phyloP scores from a whole-genome alignment of 23 red algal species.

The Gracilaria domingensis region DNA sequence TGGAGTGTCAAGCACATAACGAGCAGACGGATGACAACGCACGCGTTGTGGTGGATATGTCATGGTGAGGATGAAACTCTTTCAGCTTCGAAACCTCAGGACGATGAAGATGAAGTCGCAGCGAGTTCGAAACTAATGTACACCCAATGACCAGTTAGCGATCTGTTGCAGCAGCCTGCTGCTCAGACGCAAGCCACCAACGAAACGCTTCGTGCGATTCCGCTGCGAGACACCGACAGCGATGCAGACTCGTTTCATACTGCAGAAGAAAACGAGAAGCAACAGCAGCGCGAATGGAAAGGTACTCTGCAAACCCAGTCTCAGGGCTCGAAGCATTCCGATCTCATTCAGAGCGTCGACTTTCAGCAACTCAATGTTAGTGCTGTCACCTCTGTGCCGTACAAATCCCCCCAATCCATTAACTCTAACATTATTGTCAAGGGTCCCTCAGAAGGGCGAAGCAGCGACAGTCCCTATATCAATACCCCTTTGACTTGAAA shows the following conservation, averaged over 20 bases:
- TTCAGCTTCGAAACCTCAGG: not conserved
- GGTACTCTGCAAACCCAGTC: not conserved
- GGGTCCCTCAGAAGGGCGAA: too few species aligned
- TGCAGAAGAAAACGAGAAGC: conserved; percentile 37
- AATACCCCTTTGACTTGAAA: not conserved
- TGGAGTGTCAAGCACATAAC: not conserved
- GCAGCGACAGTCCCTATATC: not conserved
- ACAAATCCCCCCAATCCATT: too few species aligned
- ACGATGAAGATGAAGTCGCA: not conserved
- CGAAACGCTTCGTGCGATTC: not conserved
- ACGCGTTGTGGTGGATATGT: not conserved
- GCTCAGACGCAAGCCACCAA: not conserved
- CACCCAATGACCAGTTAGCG: too few species aligned
- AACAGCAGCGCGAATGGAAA: not conserved
- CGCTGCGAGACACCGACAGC: conserved; percentile 13
- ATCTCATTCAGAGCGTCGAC: not conserved
- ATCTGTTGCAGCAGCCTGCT: not conserved
- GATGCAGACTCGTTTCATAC: conserved; percentile 70
- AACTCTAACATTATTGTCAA: too few species aligned
- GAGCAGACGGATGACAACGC: not conserved
- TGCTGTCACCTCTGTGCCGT: not conserved
- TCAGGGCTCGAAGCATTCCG: not conserved
- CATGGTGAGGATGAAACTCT: too few species aligned
- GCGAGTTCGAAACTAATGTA: too few species aligned
- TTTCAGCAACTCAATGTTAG: not conserved